A percentile compares a stretch with the other conserved stretches of the same genome.
phyloP scores from a whole-genome alignment of 2,329 filamentous ascomycete genomes.

The Aspergillus sp. region DNA sequence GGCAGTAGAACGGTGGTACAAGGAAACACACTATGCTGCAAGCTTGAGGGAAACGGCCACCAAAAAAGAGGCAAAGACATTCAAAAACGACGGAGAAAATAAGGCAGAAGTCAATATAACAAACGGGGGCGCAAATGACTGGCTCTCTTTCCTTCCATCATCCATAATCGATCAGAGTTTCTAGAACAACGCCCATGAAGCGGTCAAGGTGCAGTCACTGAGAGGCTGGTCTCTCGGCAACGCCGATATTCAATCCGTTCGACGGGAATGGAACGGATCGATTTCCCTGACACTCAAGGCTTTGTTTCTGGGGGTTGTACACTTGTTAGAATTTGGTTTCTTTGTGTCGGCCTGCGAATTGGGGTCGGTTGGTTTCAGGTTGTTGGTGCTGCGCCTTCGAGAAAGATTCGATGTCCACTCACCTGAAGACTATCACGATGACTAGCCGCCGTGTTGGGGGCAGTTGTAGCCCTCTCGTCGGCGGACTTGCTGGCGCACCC shows the following conservation, averaged over 20 bases:
- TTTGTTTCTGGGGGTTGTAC: neutral
- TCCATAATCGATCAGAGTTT: neutral
- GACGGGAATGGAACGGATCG: neutral
- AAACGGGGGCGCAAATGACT: neutral
- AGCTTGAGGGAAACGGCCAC: neutral
- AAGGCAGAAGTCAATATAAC: neutral
- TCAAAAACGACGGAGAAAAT: neutral
- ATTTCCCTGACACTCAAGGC: neutral
- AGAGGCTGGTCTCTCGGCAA: neutral
- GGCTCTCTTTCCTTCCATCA: neutral
- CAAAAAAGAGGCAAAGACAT: neutral
- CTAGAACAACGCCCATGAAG: neutral
- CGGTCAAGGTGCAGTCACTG: neutral
- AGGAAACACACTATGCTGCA: constrained; percentile 2
- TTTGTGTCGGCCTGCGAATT: neutral
- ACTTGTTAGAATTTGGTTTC: neutral
- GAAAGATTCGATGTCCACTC: neutral
- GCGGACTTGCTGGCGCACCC: constrained; percentile 33
- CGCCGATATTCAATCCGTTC: neutral
- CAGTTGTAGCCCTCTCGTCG: constrained; percentile 35
- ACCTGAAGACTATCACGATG: neutral
- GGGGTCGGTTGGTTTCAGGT: neutral
- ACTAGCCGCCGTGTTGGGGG: constrained; percentile 29
- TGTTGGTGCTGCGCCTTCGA: neutral
- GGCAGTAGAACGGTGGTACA: neutral